These are phyloP conservation scores for Ceratopteris richardii DNA, from an alignment of 75 land plant species.

Conservation along the genomic window DNA sequence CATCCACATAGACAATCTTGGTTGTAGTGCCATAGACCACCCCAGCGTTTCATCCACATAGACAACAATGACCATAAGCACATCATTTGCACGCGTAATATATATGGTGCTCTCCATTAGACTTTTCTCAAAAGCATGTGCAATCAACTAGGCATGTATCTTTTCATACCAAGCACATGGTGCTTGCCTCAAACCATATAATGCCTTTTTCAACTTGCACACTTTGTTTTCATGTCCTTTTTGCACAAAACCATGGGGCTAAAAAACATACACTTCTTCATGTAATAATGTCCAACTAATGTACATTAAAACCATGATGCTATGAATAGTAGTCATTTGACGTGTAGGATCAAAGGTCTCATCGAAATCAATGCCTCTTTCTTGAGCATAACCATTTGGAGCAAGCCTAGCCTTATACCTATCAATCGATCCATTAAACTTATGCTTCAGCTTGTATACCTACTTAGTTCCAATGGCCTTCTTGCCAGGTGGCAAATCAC, in stretches of 20 bases:
- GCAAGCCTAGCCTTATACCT: slow-evolving; percentile 20
- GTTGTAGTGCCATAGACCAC: no score
- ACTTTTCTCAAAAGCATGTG: slow-evolving; percentile 2
- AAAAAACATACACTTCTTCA: slow-evolving; percentile 21
- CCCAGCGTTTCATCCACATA: slow-evolving; percentile 24
- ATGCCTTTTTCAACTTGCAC: slow-evolving; percentile 5
- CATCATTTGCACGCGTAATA: neutral
- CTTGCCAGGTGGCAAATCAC: slow-evolving; percentile 7
- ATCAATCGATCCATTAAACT: slow-evolving; percentile 8
- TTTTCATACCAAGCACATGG: slow-evolving; percentile 20
- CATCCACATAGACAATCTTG: slow-evolving; percentile 30
- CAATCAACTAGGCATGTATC: neutral
- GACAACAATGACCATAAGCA: slow-evolving; percentile 8
- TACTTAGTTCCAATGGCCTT: slow-evolving; percentile 14
- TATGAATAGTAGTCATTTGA: slow-evolving; percentile 8
- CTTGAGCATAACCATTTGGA: slow-evolving; percentile 11
- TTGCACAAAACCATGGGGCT: slow-evolving; percentile 10
- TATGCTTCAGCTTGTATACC: slow-evolving; percentile 9
- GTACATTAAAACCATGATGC: slow-evolving; percentile 3
- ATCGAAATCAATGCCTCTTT: slow-evolving; percentile 11
- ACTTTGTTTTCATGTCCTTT: slow-evolving; percentile 4
- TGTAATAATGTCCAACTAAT: slow-evolving; percentile 23
- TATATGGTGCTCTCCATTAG: slow-evolving; percentile 9
- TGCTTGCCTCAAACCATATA: slow-evolving; percentile 25
- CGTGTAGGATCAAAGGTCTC: slow-evolving; percentile 16